Conservation (phyloP, 2,329 filamentous ascomycete species). For the Pyrenochaeta sp. region DNA sequence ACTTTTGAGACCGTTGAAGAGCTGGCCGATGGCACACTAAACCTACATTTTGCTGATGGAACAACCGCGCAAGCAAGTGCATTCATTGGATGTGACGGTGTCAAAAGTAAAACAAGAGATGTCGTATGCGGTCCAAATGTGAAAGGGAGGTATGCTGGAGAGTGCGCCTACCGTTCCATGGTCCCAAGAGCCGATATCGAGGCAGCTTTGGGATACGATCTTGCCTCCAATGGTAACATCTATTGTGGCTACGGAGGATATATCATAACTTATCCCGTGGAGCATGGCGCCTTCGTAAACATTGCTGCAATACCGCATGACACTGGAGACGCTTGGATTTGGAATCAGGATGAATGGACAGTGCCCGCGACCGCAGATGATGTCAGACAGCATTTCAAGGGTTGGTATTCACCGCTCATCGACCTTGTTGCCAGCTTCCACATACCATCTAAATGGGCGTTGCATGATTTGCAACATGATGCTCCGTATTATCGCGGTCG, state of each 20-base stretch:
- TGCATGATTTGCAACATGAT: slow-evolving; percentile 60
- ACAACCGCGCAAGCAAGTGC: slow-evolving; percentile 50
- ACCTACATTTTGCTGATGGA: slow-evolving; percentile 53
- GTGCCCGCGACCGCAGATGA: slow-evolving; percentile 25
- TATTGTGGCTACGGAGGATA: slow-evolving; percentile 66
- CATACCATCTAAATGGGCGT: slow-evolving; percentile 57
- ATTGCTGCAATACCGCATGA: slow-evolving; percentile 34
- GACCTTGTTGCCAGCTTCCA: slow-evolving; percentile 18
- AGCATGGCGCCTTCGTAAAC: slow-evolving; percentile 63
- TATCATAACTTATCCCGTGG: slow-evolving; percentile 67
- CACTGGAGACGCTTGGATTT: slow-evolving; percentile 4
- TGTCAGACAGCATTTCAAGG: slow-evolving; percentile 20
- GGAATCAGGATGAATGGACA: slow-evolving; percentile 23
- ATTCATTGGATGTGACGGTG: slow-evolving; percentile 69
- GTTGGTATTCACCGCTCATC: slow-evolving; percentile 20
- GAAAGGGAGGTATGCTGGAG: slow-evolving; percentile 59
- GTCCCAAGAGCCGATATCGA: slow-evolving; percentile 63
- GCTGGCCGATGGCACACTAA: slow-evolving; percentile 14
- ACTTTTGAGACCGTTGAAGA: slow-evolving; percentile 23
- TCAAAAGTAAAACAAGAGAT: slow-evolving; percentile 63
- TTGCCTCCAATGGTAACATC: slow-evolving; percentile 60
- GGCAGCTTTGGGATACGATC: slow-evolving; percentile 55
- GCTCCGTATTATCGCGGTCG: slow-evolving; percentile 50
- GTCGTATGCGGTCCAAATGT: slow-evolving; percentile 59
- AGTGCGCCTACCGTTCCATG: slow-evolving; percentile 67